Evolutionary conservation across 768 basidiomycete species (phyloP).

Genomic region (Mrakia blollopis): DNA sequence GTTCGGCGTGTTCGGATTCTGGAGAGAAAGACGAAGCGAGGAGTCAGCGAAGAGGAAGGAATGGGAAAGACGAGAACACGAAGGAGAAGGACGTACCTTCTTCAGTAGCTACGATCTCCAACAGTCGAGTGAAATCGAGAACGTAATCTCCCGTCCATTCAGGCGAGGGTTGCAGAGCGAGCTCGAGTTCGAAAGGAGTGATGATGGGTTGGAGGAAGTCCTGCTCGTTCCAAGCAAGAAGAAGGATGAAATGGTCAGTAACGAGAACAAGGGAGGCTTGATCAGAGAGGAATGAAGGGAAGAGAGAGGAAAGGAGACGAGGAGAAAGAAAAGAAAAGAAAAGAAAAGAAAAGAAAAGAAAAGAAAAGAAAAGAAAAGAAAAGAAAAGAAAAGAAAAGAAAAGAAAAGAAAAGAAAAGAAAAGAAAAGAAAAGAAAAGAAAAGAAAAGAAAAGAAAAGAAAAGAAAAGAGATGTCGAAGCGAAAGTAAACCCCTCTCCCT

Average conservation of each 20-base stretch:
- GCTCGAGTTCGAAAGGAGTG: slow-evolving; percentile 83
- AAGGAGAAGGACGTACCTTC: slow-evolving; percentile 34
- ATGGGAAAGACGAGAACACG: neutral
- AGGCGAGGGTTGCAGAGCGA: slow-evolving; percentile 66
- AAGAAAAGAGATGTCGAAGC: slow-evolving; percentile 18
- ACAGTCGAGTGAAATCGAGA: slow-evolving; percentile 61
- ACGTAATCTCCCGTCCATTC: slow-evolving; percentile 73
- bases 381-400: neutral
- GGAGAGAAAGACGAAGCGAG: neutral
- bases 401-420: neutral
- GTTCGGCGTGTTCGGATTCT: slow-evolving; percentile 32
- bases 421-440: neutral
- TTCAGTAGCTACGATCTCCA: slow-evolving; percentile 22
- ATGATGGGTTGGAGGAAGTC: slow-evolving; percentile 88
- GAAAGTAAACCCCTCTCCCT: slow-evolving; percentile 28
- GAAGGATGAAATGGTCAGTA: neutral
- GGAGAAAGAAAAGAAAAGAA: no score
- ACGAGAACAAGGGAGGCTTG: neutral
- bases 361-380: neutral
- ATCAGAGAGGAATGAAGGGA: neutral
- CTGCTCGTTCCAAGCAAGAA: slow-evolving; percentile 45
- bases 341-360: neutral
- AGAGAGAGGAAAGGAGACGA: neutral
- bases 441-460: neutral
- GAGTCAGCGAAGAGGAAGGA: neutral